Evolutionary conservation across 2,329 filamentous ascomycete species (phyloP), one percentile per base, ranked within the genome.

Genomic region (Diaporthe vexans): DNA sequence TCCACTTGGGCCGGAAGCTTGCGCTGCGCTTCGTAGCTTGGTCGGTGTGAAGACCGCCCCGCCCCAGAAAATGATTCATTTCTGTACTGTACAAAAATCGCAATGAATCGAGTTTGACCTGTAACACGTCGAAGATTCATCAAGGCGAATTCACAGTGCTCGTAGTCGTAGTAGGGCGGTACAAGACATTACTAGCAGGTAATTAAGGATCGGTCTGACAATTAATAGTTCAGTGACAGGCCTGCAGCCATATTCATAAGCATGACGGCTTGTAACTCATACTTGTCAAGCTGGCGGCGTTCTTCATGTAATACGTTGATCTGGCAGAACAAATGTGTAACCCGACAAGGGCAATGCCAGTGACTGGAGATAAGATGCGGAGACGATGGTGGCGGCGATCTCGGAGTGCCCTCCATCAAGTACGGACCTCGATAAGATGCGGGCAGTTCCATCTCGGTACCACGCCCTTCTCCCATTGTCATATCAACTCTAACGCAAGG

Each of bases 331-430:
- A 65, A 9, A 65, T 35, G 5, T 43, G n/a, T 43, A 4, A 4
- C n/a, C 37, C 7, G 24, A 26, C 29, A 3, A 35, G 37, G 19
- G 19, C 4, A 6, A 4, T 35, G 19, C 1, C 11, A 21, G 10
- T 51, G 24, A 10, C 6, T 21, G 19, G 26, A 37, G 63, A 68
- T 54, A 68, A 68, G 63, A 40, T 68, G 63, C 63, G 46, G 63
- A 68, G 46, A 51, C 33, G 0, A 1, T n/a, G 48, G 33, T 15
- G 48, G 21, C 63, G 63, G 63, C 63, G 63, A 68, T 68, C 48
- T 68, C 63, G 63, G 63, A 68, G 63, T 37, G 9, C 29, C 3
- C 29, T 10, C 15, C 33, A n/a, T 13, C 48, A 11, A 29, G 29
- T 29, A 29, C 29, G 48, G 33, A 65, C 48, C 33, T 37, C 8